A percentile compares a stretch with the other conserved stretches of the same genome.
These are phyloP conservation scores for Diplocarpon mali DNA, from an alignment of 2,329 filamentous ascomycete genomes.

Conservation along the genomic window DNA sequence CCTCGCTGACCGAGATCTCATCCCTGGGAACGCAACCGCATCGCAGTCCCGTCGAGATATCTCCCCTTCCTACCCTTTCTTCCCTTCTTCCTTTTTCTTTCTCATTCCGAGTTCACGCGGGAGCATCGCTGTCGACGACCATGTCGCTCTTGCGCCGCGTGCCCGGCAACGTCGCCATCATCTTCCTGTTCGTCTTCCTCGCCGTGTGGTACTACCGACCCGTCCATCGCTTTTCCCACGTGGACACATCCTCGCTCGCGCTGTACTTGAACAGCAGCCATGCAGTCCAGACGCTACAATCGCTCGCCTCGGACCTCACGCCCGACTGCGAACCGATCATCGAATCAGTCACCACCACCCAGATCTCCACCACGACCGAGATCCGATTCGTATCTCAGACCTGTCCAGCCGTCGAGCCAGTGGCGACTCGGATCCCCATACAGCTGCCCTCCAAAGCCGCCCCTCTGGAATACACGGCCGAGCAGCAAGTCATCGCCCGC, in stretches of 20 bases:
- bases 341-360: not conserved
- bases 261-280: slow-evolving; percentile 2
- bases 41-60: too few relatives aligned
- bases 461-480: not conserved
- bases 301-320: not conserved
- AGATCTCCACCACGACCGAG: not conserved
- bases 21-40: too few relatives aligned
- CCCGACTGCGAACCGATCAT: not conserved
- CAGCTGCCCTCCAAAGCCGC: not conserved
- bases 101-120: too few relatives aligned
- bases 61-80: too few relatives aligned
- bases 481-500: slow-evolving; percentile 8
- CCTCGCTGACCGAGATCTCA: too few relatives aligned
- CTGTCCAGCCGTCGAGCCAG: not conserved
- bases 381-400: not conserved
- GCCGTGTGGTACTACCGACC: not conserved
- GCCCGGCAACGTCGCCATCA: not conserved
- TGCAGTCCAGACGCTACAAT: not conserved
- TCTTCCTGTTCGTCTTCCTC: not conserved
- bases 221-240: not conserved
- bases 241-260: not conserved
- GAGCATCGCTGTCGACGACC: not conserved
- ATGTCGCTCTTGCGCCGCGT: not conserved
- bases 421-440: not conserved
- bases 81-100: too few relatives aligned